Evolutionary conservation across 768 basidiomycete genomes (phyloP).

Genomic region (Termitomyces sp.): DNA sequence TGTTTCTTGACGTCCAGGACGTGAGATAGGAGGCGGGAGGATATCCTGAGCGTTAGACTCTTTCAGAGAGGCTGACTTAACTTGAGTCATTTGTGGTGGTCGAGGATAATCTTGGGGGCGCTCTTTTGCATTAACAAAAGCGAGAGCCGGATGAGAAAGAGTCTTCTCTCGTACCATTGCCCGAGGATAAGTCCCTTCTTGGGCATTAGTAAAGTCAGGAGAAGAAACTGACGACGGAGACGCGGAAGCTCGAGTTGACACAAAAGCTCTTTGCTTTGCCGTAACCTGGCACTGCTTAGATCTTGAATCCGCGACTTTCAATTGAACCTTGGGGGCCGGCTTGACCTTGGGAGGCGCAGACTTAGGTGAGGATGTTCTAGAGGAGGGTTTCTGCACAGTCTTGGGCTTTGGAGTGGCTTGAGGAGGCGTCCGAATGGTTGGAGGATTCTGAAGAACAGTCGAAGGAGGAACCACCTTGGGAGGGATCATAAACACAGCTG

Average conservation of each 20-base stretch:
- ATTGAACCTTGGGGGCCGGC: not conserved
- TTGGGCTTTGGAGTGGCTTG: not conserved
- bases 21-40: not conserved
- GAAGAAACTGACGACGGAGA: not conserved
- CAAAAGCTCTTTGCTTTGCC: not conserved
- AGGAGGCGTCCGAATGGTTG: not conserved
- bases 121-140: not conserved
- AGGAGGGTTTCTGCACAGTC: not conserved
- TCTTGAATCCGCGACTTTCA: not conserved
- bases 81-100: not conserved
- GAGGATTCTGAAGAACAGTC: not conserved
- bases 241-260: not conserved
- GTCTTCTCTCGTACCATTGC: not conserved
- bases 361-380: not conserved
- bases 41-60: not conserved
- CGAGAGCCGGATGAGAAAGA: not conserved
- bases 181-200: not conserved
- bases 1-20: not conserved
- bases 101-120: not conserved
- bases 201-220: not conserved
- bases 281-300: not conserved
- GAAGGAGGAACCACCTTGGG: not conserved
- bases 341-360: not conserved
- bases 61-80: not conserved
- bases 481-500: not conserved